Conservation (phyloP, 1,284 basidiomycete species). For the Mycena citricolor region DNA sequence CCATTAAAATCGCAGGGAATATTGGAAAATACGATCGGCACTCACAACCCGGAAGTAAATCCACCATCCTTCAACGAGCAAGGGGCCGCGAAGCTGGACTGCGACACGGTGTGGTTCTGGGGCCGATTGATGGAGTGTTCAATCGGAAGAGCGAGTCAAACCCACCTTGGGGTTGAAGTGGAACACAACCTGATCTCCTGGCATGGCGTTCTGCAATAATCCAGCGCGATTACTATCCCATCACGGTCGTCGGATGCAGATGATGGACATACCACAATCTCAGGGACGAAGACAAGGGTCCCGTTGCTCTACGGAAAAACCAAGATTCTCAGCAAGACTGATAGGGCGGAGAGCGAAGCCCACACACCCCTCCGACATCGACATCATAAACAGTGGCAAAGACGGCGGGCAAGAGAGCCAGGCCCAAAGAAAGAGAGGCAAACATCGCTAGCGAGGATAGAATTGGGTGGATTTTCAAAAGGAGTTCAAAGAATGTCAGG, state of each 20-base stretch:
- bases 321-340: too few relatives aligned
- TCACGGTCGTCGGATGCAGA: too few relatives aligned
- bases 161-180: constrained; percentile 38
- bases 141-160: constrained; percentile 60
- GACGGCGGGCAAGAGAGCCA: constrained; percentile 49
- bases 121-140: constrained; percentile 58
- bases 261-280: too few relatives aligned
- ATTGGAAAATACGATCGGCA: constrained; percentile 21
- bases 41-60: constrained; percentile 47
- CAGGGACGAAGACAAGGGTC: constrained; percentile 44
- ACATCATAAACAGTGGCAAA: constrained; percentile 49
- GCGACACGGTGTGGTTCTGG: constrained; percentile 45
- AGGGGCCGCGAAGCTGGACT: constrained; percentile 44
- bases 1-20: not conserved
- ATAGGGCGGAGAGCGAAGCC: too few relatives aligned
- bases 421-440: constrained; percentile 42
- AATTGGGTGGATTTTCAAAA: constrained; percentile 24
- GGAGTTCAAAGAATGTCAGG: too few relatives aligned
- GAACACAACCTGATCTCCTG: constrained; percentile 45
- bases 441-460: constrained; percentile 49
- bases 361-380: constrained; percentile 56
- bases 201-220: constrained; percentile 40
- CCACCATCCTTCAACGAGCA: constrained; percentile 36
- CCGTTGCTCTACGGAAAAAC: too few relatives aligned
- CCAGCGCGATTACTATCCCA: constrained; percentile 3